Conservation (phyloP, 2,329 filamentous ascomycete genomes). For the Hypoxylon sp. region DNA sequence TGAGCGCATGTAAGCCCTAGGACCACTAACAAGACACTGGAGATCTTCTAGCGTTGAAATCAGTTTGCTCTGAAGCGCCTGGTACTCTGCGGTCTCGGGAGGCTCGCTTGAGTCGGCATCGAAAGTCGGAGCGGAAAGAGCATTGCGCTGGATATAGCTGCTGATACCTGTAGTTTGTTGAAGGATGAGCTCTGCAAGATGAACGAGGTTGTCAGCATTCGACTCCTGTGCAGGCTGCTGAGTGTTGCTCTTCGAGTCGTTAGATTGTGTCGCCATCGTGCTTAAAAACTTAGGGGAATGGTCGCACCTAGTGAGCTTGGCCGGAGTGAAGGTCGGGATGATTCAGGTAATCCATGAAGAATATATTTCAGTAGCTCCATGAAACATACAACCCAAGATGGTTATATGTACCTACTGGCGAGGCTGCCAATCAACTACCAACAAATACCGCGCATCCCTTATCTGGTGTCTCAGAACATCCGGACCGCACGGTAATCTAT, state of each 20-base stretch:
- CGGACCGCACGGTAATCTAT: background rate
- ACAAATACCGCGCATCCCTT: background rate
- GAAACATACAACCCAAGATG: background rate
- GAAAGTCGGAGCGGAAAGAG: background rate
- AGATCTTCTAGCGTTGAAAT: conserved; percentile 32
- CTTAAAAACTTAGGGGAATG: background rate
- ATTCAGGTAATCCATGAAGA: background rate
- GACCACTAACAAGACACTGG: conserved; percentile 29
- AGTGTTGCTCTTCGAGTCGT: background rate
- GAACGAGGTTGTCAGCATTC: background rate
- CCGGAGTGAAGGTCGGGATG: background rate
- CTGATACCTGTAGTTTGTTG: background rate
- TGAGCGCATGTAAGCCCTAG: conserved; percentile 3
- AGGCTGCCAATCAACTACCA: background rate
- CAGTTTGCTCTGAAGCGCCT: conserved; percentile 6
- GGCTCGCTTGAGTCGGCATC: background rate
- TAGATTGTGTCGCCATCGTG: background rate
- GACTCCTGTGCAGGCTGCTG: background rate
- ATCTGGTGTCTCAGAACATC: background rate
- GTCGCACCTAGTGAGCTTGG: background rate
- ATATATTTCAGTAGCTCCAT: background rate
- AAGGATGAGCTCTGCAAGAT: background rate
- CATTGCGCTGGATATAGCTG: background rate
- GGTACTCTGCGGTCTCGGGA: background rate
- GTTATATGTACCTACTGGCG: background rate